Percentiles rank a stretch among this genome's conserved stretches.
Conservation (phyloP, 495 filamentous ascomycete species). For the Cryomyces minteri region DNA sequence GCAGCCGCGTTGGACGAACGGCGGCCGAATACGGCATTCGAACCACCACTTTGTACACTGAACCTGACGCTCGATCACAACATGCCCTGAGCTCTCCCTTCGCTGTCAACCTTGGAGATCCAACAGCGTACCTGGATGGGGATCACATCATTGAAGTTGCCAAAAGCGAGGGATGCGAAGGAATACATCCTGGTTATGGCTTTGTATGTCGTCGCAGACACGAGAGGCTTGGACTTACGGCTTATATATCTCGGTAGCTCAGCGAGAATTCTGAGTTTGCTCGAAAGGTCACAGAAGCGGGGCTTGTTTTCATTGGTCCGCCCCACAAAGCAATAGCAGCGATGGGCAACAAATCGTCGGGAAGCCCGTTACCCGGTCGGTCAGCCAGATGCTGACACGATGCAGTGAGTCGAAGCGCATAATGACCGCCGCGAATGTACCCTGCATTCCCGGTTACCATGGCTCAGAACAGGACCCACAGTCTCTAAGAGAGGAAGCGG, state of each 20-base stretch:
- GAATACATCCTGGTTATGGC: conserved; percentile 91
- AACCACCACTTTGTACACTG: conserved; percentile 88
- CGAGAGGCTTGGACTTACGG: neutral
- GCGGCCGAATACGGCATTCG: conserved; percentile 77
- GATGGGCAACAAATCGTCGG: conserved; percentile 87
- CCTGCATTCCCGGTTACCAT: conserved; percentile 93
- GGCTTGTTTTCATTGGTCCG: conserved; percentile 86
- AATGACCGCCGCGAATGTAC: conserved; percentile 83
- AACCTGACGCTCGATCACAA: conserved; percentile 71
- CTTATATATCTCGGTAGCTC: conserved; percentile 18
- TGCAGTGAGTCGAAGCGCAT: conserved; percentile 70
- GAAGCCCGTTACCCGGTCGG: neutral
- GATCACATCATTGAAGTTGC: conserved; percentile 80
- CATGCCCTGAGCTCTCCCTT: conserved; percentile 75
- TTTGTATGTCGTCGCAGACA: conserved; percentile 38
- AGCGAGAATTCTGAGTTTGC: conserved; percentile 92
- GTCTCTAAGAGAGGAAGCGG: conserved; percentile 53
- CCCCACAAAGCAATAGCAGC: conserved; percentile 85
- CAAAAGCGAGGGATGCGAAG: conserved; percentile 66
- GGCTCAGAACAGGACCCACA: conserved; percentile 62
- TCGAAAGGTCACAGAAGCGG: conserved; percentile 71
- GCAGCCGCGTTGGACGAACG: conserved; percentile 65
- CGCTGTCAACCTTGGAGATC: conserved; percentile 62
- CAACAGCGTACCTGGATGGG: conserved; percentile 78
- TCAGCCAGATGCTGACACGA: conserved; percentile 7